phyloP scores from a whole-genome alignment of 2,329 filamentous ascomycete genomes.

The Exserohilum turcica region DNA sequence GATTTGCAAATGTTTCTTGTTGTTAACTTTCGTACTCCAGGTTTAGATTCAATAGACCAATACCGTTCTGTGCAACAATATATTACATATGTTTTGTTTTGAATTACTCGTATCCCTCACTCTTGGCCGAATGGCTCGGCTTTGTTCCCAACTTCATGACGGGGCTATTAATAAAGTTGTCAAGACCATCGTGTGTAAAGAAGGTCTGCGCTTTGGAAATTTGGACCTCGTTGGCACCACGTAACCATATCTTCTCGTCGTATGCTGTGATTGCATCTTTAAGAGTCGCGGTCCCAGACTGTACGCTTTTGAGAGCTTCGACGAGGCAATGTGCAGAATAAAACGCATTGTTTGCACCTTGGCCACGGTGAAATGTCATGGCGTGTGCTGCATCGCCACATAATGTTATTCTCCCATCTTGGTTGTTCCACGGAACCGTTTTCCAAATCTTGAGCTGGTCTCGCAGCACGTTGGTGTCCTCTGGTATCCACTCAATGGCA shows the following conservation, averaged over 20 bases:
- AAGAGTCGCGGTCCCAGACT: constrained; percentile 8
- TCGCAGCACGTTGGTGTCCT: constrained; percentile 33
- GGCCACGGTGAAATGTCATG: constrained; percentile 50
- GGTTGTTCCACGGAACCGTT: constrained; percentile 42
- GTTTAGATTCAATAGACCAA: too few relatives aligned
- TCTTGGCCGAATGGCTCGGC: constrained; percentile 36
- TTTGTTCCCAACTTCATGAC: constrained; percentile 40
- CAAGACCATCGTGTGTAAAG: constrained; percentile 40
- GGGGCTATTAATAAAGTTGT: constrained; percentile 37
- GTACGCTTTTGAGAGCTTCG: constrained; percentile 28
- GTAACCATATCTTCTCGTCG: constrained; percentile 34
- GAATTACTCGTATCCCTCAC: constrained; percentile 29
- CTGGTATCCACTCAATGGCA: constrained; percentile 41
- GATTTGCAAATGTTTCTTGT: too few relatives aligned
- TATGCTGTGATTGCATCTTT: constrained; percentile 32
- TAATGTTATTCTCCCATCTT: constrained; percentile 40
- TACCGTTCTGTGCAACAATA: too few relatives aligned
- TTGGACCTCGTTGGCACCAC: constrained; percentile 39
- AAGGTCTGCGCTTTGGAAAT: constrained; percentile 41
- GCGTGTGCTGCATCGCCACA: constrained; percentile 50
- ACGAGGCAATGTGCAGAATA: constrained; percentile 40
- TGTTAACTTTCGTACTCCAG: too few relatives aligned
- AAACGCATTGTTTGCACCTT: constrained; percentile 47
- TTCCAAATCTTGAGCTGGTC: constrained; percentile 47
- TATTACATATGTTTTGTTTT: too few relatives aligned